phyloP scores from a whole-genome alignment of 768 basidiomycete genomes.

The Goffeauzyma gilvescens region DNA sequence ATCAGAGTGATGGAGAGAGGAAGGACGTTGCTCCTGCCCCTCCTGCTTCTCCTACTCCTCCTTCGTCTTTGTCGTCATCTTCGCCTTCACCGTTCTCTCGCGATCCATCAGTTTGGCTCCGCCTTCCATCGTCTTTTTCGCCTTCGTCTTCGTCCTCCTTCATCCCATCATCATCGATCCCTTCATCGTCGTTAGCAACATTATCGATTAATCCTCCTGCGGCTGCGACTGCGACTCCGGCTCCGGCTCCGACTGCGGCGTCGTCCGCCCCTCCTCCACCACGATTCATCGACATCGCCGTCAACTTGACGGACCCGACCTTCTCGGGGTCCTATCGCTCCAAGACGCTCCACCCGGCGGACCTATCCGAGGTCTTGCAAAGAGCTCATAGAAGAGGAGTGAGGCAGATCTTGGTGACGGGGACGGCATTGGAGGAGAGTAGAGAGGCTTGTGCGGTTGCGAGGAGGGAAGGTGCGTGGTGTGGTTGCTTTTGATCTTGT shows the following conservation, averaged over 20 bases:
- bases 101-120: no score
- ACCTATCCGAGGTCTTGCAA: conserved; percentile 42
- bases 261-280: background rate
- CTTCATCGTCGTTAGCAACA: no score
- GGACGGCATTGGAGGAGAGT: conserved; percentile 50
- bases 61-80: no score
- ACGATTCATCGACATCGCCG: conserved; percentile 31
- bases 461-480: conserved; percentile 37
- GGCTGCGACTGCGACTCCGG: background rate
- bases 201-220: background rate
- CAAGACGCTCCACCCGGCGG: conserved; percentile 39
- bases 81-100: no score
- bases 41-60: no score
- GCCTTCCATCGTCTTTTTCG: no score
- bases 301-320: conserved; percentile 35
- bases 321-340: conserved; percentile 34
- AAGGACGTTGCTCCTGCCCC: no score
- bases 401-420: conserved; percentile 55
- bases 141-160: no score
- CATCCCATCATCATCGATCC: no score
- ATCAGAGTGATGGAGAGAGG: no score
- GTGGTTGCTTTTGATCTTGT: no score
- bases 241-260: background rate
- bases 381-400: conserved; percentile 46
- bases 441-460: conserved; percentile 45